Evolutionary conservation across 192 early-diverging fungal genomes (phyloP).

Genomic region (Backusella sp.): DNA sequence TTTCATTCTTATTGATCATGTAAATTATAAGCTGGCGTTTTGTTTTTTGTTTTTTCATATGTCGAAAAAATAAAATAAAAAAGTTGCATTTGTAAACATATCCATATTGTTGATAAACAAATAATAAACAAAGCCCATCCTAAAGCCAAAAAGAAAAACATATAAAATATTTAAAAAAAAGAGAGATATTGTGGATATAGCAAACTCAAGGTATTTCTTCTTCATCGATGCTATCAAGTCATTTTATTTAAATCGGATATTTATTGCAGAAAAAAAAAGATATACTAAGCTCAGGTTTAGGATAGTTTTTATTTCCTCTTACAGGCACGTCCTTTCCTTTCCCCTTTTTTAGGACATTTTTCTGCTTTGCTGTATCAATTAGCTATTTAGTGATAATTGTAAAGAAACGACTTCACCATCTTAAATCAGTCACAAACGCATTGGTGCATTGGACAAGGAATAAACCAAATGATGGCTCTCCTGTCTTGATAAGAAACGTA

Average conservation of each 20-base stretch:
- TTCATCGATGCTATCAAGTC: background rate
- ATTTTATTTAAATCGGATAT: background rate
- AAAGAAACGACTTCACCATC: constrained; percentile 33
- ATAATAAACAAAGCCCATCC: background rate
- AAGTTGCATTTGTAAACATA: background rate
- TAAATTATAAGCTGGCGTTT: background rate
- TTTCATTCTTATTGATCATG: background rate
- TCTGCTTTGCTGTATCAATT: constrained; percentile 32
- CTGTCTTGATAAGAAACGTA: constrained; percentile 29
- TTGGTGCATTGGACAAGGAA: constrained; percentile 26
- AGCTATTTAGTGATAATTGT: constrained; percentile 32
- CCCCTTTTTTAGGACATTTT: too few species aligned
- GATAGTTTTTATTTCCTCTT: background rate
- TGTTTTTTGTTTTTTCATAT: background rate
- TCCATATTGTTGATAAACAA: background rate
- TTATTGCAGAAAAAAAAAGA: background rate
- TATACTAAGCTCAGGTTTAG: background rate
- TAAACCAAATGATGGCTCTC: constrained; percentile 11
- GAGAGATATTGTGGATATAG: background rate
- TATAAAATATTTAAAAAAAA: too few species aligned
- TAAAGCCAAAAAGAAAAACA: background rate
- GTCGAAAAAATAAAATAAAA: background rate
- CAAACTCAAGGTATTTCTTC: background rate
- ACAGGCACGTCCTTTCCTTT: background rate
- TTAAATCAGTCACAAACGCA: constrained; percentile 12